Evolutionary conservation across 1,284 basidiomycete species (phyloP), one percentile per base, ranked within the genome.

Genomic region (Cutaneotrichosporon dermatis): DNA sequence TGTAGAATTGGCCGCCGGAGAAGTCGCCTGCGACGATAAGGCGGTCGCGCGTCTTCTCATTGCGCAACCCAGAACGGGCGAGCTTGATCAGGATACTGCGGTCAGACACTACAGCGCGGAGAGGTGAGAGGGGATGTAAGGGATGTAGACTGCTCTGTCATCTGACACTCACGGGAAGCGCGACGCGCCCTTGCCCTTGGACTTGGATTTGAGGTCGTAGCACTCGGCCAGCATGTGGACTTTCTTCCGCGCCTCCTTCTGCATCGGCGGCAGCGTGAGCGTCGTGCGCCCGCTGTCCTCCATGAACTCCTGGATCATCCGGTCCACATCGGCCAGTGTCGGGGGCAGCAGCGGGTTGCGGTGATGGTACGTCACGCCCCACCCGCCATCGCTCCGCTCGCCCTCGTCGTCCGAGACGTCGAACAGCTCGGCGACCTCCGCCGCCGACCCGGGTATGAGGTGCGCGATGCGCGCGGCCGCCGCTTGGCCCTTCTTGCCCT

Each of bases 141-240:
- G n/a, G n/a, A n/a, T n/a, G n/a, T n/a, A n/a, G n/a, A n/a, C n/a
- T n/a, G n/a, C n/a, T n/a, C n/a, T n/a, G n/a, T n/a, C n/a, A n/a
- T 2, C 25, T 2, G 2, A 25, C 2, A 73, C 77, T 69, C 62
- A 79, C 76, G 77, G 75, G 71, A 79, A 80, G 60, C 92, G 79
- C 45, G 68, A 70, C 13, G 76, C 73, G 0, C 86, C 90, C 9
- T 81, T 80, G 0, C 90, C 90, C 62, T 86, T 85, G 69, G 88
- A 90, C 65, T 82, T 71, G 61, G 88, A 91, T 77, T 87, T 88
- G 73, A 96, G 64, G 25, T 82, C 82, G 74, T 93, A 94, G 57
- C 84, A 85, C 6, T 75, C 64, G 11, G 90, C 90, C 64, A 94
- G 77, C 70, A 90, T 83, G 70, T 96, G 92, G 0, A 92, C 82